Evolutionary conservation across 2,329 filamentous ascomycete species (phyloP), one percentile per base, ranked within the genome.

Genomic region (Penicillium brevicompactum): DNA sequence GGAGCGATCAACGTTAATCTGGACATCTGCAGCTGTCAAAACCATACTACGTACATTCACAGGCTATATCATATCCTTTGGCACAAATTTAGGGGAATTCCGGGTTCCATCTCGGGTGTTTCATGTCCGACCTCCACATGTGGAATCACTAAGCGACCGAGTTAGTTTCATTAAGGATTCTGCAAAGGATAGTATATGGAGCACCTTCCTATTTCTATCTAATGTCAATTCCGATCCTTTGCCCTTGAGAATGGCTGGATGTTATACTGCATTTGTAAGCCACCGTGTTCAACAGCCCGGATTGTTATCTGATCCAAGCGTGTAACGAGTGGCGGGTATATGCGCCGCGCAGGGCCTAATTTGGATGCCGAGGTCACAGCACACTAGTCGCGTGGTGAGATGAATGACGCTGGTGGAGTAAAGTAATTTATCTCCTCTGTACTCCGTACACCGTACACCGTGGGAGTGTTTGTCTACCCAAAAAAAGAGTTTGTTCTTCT

Each of bases 281-380:
- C 4, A 6, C 4, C 24, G 24, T 34, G 34, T 13, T 37, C 4
- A 6, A 4, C 14, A n/a, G 13, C 34, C 18, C 27, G 4, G 18
- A 40, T 34, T 6, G 14, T 46, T 51, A 53, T 53, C 38, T 49
- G 45, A 53, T 53, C 51, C 44, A 27, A 32, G 14, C n/a, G 50
- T 53, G 38, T 53, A 49, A 53, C 51, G 45, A 43, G 6, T 49
- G 40, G 22, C 51, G 51, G 51, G 38, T 30, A 24, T 37, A 49
- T 34, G 51, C 37, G 37, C 43, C 7, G 24, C 16, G 24, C 45
- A 18, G 14, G 37, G 21, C 27, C 44, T 24, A 42, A 34, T 42
- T 42, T 11, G 21, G 44, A 49, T 49, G 41, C 52, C 47, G 47
- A 51, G 47, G 52, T 50, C 42, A 54, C 42, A 42, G 24, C 30